Evolutionary conservation across 495 filamentous ascomycete species (phyloP).

Genomic region (Podospora pseudopauciseta): DNA sequence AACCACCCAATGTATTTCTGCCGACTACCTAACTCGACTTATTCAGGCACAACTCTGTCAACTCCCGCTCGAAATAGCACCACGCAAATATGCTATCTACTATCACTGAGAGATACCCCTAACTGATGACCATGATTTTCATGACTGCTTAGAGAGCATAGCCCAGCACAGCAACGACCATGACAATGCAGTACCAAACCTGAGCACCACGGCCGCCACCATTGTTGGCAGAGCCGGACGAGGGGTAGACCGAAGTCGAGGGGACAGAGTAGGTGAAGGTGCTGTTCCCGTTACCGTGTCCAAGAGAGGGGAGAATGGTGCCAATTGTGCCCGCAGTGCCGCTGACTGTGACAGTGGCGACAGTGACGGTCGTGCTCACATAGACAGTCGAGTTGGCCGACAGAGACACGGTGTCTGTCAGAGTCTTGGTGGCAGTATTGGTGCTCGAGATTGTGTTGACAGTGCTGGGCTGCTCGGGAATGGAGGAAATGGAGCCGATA

Average conservation of each 20-base stretch:
- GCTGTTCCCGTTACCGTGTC: neutral
- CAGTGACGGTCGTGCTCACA: neutral
- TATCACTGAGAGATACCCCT: neutral
- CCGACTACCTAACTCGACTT: neutral
- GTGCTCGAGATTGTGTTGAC: neutral
- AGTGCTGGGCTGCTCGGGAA: neutral
- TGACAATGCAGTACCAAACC: slow-evolving; percentile 6
- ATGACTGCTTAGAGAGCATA: neutral
- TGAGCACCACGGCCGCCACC: slow-evolving; percentile 1
- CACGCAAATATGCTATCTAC: neutral
- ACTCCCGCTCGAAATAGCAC: neutral
- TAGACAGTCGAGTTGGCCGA: neutral
- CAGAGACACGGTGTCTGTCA: neutral
- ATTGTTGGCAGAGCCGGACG: neutral
- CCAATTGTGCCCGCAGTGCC: neutral
- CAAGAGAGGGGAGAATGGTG: neutral
- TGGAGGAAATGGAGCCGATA: neutral
- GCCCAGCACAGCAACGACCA: neutral
- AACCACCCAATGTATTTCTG: neutral
- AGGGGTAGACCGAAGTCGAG: slow-evolving; percentile 2
- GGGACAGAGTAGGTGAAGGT: slow-evolving; percentile 9
- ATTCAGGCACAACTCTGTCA: neutral
- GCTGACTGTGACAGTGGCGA: neutral
- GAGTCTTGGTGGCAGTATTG: neutral
- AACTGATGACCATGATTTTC: neutral